Conservation (phyloP, 306 rosid species). For the Prunus mira region DNA sequence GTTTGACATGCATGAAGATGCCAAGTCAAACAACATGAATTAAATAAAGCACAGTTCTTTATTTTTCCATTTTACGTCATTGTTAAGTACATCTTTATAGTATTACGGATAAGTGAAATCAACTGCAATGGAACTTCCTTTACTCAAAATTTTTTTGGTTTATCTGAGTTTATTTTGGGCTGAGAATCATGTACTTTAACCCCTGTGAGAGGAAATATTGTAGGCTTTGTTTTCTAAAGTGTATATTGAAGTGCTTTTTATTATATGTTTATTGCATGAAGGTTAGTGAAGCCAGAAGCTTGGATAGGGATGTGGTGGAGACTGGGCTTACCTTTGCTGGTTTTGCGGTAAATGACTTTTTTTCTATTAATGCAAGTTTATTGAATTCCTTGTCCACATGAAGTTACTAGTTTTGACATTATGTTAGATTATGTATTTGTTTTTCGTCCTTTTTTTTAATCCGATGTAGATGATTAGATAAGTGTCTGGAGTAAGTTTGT, state of each 20-base stretch:
- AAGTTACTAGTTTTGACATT: neutral
- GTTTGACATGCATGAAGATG: neutral
- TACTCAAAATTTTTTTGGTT: neutral
- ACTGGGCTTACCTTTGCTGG: slow-evolving; percentile 84
- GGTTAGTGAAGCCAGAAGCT: slow-evolving; percentile 99
- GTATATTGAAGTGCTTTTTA: slow-evolving; percentile 22
- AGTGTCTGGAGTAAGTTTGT: neutral
- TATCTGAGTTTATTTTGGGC: neutral
- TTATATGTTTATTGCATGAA: slow-evolving; percentile 40
- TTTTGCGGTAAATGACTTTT: slow-evolving; percentile 69
- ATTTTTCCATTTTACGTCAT: neutral
- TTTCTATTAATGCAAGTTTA: neutral
- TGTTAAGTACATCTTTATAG: neutral
- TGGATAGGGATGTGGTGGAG: slow-evolving; percentile 97
- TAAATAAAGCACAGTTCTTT: neutral
- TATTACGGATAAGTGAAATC: neutral
- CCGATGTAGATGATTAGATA: neutral
- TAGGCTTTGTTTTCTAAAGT: neutral
- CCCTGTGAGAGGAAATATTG: neutral
- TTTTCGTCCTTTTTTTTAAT: neutral
- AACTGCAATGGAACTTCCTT: neutral
- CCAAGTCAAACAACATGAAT: neutral
- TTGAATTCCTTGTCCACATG: neutral
- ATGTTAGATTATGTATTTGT: neutral
- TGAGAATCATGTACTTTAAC: neutral